phyloP scores from a whole-genome alignment of 768 basidiomycete species.

The Wakefieldia striispora region DNA sequence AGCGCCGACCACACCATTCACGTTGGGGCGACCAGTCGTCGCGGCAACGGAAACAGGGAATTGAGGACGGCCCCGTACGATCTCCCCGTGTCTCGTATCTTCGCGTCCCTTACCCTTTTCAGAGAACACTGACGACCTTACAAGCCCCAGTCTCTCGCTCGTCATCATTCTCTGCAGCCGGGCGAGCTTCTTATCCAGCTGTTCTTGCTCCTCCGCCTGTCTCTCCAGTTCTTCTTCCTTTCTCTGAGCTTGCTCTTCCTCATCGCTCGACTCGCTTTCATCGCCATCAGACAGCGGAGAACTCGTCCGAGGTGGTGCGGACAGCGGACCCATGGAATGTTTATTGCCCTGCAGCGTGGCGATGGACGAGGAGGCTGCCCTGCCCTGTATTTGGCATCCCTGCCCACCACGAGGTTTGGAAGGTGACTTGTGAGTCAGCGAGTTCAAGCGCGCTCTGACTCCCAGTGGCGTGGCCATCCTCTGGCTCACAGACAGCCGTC shows the following conservation, averaged over 20 bases:
- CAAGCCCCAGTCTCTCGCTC: slow-evolving; percentile 68
- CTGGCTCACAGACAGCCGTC: slow-evolving; percentile 39
- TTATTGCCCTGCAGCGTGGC: slow-evolving; percentile 60
- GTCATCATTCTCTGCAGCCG: slow-evolving; percentile 74
- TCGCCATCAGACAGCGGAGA: slow-evolving; percentile 55
- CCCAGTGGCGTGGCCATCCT: slow-evolving; percentile 54
- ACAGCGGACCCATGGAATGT: slow-evolving; percentile 23
- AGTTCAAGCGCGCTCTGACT: slow-evolving; percentile 70
- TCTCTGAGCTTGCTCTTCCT: slow-evolving; percentile 49
- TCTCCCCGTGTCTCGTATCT: slow-evolving; percentile 16
- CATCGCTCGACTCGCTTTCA: slow-evolving; percentile 56
- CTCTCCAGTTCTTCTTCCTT: slow-evolving; percentile 72
- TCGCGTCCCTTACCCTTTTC: slow-evolving; percentile 38
- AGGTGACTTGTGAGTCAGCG: slow-evolving; percentile 53
- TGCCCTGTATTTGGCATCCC: slow-evolving; percentile 29
- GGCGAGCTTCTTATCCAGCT: slow-evolving; percentile 62
- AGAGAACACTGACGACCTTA: slow-evolving; percentile 37
- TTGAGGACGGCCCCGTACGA: slow-evolving; percentile 43
- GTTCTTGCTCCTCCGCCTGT: slow-evolving; percentile 63
- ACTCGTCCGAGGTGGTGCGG: slow-evolving; percentile 37
- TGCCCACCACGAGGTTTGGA: slow-evolving; percentile 31
- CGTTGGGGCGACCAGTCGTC: background rate
- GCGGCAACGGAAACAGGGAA: slow-evolving; percentile 18
- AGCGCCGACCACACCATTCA: background rate
- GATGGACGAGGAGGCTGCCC: slow-evolving; percentile 66